A percentile compares a stretch with the other conserved stretches of the same genome.
Evolutionary conservation across 345 rosid species (phyloP).

Genomic region (Eucalyptus tenuipes): DNA sequence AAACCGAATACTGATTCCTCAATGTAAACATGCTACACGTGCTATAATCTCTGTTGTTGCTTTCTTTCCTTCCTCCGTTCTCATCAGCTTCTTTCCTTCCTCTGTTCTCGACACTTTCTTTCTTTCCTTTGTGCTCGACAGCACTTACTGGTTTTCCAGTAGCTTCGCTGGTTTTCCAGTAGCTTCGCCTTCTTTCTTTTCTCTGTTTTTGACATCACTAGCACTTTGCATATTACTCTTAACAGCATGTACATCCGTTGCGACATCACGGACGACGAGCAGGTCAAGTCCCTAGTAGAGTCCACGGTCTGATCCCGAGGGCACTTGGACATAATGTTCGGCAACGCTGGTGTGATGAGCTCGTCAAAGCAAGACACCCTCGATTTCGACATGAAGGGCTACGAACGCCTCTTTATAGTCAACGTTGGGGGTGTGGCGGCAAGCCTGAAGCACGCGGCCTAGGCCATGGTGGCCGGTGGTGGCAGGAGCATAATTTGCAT

Average conservation of each 20-base stretch:
- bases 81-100: no score
- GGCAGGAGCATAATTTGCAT: slow-evolving; percentile 13
- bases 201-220: no score
- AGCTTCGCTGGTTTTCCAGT: no score
- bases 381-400: background rate
- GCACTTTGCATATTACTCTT: no score
- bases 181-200: no score
- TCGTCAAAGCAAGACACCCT: background rate
- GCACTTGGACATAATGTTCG: slow-evolving; percentile 13
- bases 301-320: slow-evolving; percentile 5
- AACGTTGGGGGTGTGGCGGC: slow-evolving; percentile 8
- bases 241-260: background rate
- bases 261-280: slow-evolving; percentile 17
- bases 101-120: no score
- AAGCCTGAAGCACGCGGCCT: slow-evolving; percentile 9
- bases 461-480: slow-evolving; percentile 4
- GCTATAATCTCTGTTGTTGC: no score
- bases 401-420: background rate
- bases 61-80: no score
- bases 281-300: slow-evolving; percentile 15
- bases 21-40: no score
- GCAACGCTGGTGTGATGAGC: slow-evolving; percentile 17
- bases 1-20: no score
- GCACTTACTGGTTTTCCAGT: no score
- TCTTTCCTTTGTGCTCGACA: no score